Evolutionary conservation across 495 filamentous ascomycete genomes (phyloP).

Genomic region (Cladorrhinum samala): DNA sequence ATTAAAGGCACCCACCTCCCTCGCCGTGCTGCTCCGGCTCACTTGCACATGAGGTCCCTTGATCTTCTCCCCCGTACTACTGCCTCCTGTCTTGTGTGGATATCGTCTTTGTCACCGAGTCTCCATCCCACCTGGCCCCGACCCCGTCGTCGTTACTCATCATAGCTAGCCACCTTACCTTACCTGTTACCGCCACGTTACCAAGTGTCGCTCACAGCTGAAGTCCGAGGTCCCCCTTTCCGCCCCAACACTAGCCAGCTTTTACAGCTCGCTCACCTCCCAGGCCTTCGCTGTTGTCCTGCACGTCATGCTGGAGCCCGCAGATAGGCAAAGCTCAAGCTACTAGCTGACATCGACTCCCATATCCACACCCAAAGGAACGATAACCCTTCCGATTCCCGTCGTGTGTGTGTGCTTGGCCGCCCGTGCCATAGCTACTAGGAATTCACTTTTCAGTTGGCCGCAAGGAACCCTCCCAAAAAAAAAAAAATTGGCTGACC

Average conservation of each 20-base stretch:
- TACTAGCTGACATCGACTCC: slow-evolving; percentile 9
- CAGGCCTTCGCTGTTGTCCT: slow-evolving; percentile 1
- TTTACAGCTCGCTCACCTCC: too few species aligned
- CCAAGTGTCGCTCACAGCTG: background rate
- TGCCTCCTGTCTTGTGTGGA: background rate
- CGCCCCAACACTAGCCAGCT: too few species aligned
- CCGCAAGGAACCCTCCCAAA: background rate
- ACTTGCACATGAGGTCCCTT: slow-evolving; percentile 17
- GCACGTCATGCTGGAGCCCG: slow-evolving; percentile 19
- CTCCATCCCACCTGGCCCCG: background rate
- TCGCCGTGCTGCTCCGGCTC: slow-evolving; percentile 21
- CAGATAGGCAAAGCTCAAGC: slow-evolving; percentile 12
- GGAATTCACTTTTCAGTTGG: slow-evolving; percentile 19
- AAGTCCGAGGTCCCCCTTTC: too few species aligned
- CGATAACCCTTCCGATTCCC: slow-evolving; percentile 2
- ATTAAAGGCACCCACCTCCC: slow-evolving; percentile 26
- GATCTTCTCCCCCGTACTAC: background rate
- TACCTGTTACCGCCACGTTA: background rate
- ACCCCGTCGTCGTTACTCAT: background rate
- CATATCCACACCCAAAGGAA: slow-evolving; percentile 1
- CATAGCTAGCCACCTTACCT: background rate
- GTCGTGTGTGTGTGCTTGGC: background rate
- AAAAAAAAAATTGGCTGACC: too few species aligned
- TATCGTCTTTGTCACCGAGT: background rate
- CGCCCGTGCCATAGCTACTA: slow-evolving; percentile 15